Conservation (phyloP, 176 grass and related monocot genomes). For the Oryza punctata region DNA sequence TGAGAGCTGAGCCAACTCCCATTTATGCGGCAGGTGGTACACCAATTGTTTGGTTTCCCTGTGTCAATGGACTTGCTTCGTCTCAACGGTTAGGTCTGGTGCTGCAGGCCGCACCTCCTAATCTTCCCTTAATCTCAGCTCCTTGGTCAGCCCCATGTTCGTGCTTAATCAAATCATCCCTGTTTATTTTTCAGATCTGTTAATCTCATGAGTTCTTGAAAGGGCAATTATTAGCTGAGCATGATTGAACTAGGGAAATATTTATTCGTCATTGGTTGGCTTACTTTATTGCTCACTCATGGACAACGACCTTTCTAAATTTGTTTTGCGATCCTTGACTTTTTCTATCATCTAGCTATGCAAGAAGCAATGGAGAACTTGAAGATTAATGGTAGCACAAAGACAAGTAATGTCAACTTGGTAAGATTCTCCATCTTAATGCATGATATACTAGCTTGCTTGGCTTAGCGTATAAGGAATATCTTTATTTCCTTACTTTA, state of each 20-base stretch:
- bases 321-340: constrained; percentile 67
- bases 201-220: constrained; percentile 18
- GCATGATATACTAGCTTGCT: constrained; percentile 11
- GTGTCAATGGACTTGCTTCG: constrained; percentile 8
- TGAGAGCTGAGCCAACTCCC: constrained; percentile 46
- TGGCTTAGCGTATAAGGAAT: constrained; percentile 43
- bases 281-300: constrained; percentile 36
- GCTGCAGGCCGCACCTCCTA: not conserved
- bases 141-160: constrained; percentile 3
- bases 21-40: constrained; percentile 47
- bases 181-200: constrained; percentile 29
- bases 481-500: constrained; percentile 23
- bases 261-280: constrained; percentile 38
- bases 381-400: constrained; percentile 66
- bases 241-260: constrained; percentile 27
- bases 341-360: constrained; percentile 61
- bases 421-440: constrained; percentile 51
- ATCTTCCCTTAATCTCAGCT: not conserved
- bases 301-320: constrained; percentile 44
- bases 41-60: constrained; percentile 36
- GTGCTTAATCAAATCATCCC: constrained; percentile 22
- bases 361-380: constrained; percentile 64
- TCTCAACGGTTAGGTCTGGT: constrained; percentile 25
- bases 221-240: constrained; percentile 32
- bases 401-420: constrained; percentile 63